These are phyloP conservation scores for Blastobotrys buckinghamii DNA, from an alignment of 1,139 yeast species.

Conservation along the genomic window DNA sequence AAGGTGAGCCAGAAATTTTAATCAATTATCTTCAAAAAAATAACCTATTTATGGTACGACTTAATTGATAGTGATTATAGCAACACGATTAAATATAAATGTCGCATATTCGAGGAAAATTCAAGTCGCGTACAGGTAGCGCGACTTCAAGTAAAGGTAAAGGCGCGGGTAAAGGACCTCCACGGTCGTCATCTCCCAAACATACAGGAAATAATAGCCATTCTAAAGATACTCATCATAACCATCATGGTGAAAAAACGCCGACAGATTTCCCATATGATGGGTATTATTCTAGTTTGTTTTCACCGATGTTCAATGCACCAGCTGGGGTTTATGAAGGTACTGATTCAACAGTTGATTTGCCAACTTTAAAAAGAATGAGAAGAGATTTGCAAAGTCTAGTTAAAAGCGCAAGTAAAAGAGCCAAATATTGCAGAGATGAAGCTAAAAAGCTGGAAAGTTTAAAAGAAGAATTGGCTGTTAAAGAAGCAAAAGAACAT, in stretches of 20 bases:
- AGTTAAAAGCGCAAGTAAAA: conserved; percentile 4
- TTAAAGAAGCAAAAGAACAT: conserved; percentile 14
- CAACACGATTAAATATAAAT: too few relatives aligned
- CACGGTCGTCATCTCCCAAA: neutral
- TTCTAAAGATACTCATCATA: neutral
- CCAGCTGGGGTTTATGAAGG: conserved; percentile 7
- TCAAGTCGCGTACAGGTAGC: neutral
- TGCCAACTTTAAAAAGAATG: conserved; percentile 2
- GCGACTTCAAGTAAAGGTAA: neutral
- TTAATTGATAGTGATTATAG: too few relatives aligned
- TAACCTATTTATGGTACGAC: too few relatives aligned
- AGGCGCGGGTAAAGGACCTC: neutral
- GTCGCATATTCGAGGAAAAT: conserved; percentile 7
- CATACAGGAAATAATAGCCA: neutral
- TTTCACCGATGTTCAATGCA: conserved; percentile 8
- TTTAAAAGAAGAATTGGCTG: conserved; percentile 14
- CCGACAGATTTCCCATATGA: conserved; percentile 9
- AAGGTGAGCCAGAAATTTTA: too few relatives aligned
- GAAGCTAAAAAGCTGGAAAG: conserved; percentile 17
- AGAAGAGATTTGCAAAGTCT: conserved; percentile 7
- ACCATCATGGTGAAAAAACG: neutral
- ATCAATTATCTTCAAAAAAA: too few relatives aligned
- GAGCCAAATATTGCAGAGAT: conserved; percentile 11
- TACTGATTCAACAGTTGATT: conserved; percentile 2
- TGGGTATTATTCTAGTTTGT: conserved; percentile 5